Base-by-base conservation (phyloP, 306 rosid genomes). In the Dalbergia oliveri region DNA sequence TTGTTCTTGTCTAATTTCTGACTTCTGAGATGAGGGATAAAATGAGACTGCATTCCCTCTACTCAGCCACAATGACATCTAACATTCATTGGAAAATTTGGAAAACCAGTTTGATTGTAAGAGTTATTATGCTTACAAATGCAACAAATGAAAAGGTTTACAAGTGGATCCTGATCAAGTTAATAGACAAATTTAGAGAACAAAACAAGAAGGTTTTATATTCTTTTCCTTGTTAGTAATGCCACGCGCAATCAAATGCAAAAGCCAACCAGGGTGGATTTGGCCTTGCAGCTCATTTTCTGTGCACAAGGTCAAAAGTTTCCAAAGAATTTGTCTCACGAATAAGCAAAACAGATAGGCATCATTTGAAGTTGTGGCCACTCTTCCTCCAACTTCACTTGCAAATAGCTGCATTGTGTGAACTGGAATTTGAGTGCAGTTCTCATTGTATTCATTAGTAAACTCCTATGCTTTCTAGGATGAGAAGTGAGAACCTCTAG, bases 381-480 rank as follows among this genome's bases (percentile, higher is more conserved):
- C 41, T 72, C 63, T 77, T 35, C 56, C 79, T 47, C 56, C 56
- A 43, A 74, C 53, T 33, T 75, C 33, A 64, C 37, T 41, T 53
- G 66, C 62, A 66, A 33, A 31, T 50, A 23, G 84, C 75, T 58
- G 78, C 59, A 69, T 44, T 12, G 83, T 64, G 77, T 33, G 73
- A 73, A 72, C 56, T 11, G 59, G 35, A 69, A 54, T 75, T 18
- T 41, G 11, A 8, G 65, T 15, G 64, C 75, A 18, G 50, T 58
- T 56, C 57, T 60, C 10, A n/a, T 16, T 18, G 72, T 76, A 66
- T 45, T 72, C 34, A 66, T 35, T 66, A 54, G 56, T 11, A 15
- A 14, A 54, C 60, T 51, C 66, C 79, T 74, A 31, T 72, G 61
- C 76, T 59, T 56, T 34, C 11, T 35, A 33, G 63, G 64, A 16